Evolutionary conservation across 257 asterid species (phyloP), one percentile per base, ranked within the genome.

Genomic region (Thymus mandschuricus): DNA sequence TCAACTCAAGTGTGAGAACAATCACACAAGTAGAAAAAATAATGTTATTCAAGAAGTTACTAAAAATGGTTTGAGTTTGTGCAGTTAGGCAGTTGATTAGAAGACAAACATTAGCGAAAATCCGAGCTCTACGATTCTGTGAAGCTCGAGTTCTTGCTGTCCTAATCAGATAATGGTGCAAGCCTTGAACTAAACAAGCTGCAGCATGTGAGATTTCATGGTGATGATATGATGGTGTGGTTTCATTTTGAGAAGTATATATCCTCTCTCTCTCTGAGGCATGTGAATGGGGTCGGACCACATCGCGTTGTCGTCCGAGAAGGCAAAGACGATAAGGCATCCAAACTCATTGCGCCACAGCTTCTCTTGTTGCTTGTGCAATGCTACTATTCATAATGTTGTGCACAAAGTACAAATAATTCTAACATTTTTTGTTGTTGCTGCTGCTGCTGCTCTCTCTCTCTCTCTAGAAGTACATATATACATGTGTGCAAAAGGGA

Each of bases 321-420:
- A 41, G 71, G 55, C 8, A 50, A 28, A 21, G 21, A 21, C 21
- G 66, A 64, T 65, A 75, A 56, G 71, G 74, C 33, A 50, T 69
- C 73, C 44, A 68, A 68, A 45, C 61, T 46, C 41, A 68, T 63
- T 31, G 34, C 60, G 44, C 10, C 30, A 48, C 6, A 66, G 11
- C 34, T 21, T 60, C 64, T 71, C 68, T 68, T 49, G 52, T 57
- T 69, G 73, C 65, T 72, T 69, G 61, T 44, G 49, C 41, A 38
- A 3, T 44, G 13, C 10, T 44, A 44, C 49, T 44, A 44, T 44
- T 44, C 2, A 10, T 8, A 44, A 44, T 44, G 49, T 44, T 10
- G 49, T 44, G 11, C 12, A 21, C 1, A 43, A 83, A 76, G 90
- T 85, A 81, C 90, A 81, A 75, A 85, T 82, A 77, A 84, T 82